Evolutionary conservation across 2,329 filamentous ascomycete species (phyloP).

Genomic region (Penicillium sp.): DNA sequence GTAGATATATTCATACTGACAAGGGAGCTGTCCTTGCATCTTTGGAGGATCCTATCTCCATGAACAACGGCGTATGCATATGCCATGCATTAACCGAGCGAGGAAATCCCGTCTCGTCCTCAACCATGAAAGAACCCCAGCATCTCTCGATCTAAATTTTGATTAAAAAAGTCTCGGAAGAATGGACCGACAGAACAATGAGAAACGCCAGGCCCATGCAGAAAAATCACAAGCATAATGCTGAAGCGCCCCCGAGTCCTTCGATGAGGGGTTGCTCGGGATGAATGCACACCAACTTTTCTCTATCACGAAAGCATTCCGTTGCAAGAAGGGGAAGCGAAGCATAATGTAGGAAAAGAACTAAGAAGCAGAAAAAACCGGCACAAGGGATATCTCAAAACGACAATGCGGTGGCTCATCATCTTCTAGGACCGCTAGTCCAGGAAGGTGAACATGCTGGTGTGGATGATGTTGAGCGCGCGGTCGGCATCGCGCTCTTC

Average conservation of each 20-base stretch:
- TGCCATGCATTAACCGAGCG: neutral
- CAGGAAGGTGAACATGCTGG: conserved; percentile 93
- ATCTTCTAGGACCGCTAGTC: conserved; percentile 54
- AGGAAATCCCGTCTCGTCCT: neutral
- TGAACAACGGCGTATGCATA: conserved; percentile 10
- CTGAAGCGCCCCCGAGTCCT: conserved; percentile 4
- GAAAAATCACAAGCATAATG: conserved; percentile 10
- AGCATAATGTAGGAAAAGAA: neutral
- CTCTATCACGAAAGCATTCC: conserved; percentile 9
- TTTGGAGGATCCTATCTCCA: neutral
- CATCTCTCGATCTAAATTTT: conserved; percentile 9
- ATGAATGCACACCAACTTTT: conserved; percentile 24
- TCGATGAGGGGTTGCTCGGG: neutral
- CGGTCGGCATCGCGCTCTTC: conserved; percentile 86
- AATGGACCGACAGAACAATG: neutral
- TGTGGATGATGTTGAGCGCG: conserved; percentile 95
- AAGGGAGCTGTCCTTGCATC: neutral
- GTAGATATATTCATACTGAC: neutral
- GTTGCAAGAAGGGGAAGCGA: conserved; percentile 6
- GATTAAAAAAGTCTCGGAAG: neutral
- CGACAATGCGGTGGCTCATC: conserved; percentile 13
- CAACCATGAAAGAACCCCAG: neutral
- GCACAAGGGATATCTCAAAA: conserved; percentile 30
- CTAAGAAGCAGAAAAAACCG: conserved; percentile 6
- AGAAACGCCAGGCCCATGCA: conserved; percentile 27